These are phyloP conservation scores for Tolypocladium endophyticum DNA, from an alignment of 2,329 filamentous ascomycete species.

Conservation along the genomic window DNA sequence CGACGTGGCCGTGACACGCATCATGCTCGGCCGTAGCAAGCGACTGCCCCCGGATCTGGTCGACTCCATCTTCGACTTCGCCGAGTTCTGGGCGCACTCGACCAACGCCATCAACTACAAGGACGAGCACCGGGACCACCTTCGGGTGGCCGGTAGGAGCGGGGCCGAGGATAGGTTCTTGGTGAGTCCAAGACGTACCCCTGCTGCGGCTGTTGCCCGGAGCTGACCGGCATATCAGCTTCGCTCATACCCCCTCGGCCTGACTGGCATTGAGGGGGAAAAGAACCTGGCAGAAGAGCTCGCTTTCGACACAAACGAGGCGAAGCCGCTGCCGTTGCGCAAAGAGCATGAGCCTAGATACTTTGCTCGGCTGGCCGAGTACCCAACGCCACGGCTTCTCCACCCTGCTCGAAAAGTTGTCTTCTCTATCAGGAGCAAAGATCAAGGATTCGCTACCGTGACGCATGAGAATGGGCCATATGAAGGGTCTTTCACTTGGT, in stretches of 20 bases:
- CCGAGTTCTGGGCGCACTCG: constrained; percentile 52
- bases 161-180: constrained; percentile 21
- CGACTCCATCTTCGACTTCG: constrained; percentile 45
- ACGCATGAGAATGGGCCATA: constrained; percentile 26
- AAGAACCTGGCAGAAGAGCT: constrained; percentile 15
- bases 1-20: constrained; percentile 39
- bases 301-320: constrained; percentile 17
- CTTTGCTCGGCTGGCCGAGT: constrained; percentile 24
- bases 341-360: constrained; percentile 15
- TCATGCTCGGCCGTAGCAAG: constrained; percentile 31
- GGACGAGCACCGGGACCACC: constrained; percentile 8
- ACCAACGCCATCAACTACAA: constrained; percentile 19
- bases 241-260: constrained; percentile 26
- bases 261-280: constrained; percentile 16
- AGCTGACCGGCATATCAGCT: constrained; percentile 13
- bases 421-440: constrained; percentile 44
- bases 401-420: constrained; percentile 50
- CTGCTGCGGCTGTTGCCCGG: too few species aligned
- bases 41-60: constrained; percentile 44
- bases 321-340: constrained; percentile 14
- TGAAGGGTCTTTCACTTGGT: constrained; percentile 47
- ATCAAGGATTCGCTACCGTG: constrained; percentile 46
- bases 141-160: constrained; percentile 14
- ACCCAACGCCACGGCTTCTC: constrained; percentile 28
- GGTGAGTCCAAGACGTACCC: constrained; percentile 11